Conservation (phyloP, 495 filamentous ascomycete genomes). For the Podospora australis region DNA sequence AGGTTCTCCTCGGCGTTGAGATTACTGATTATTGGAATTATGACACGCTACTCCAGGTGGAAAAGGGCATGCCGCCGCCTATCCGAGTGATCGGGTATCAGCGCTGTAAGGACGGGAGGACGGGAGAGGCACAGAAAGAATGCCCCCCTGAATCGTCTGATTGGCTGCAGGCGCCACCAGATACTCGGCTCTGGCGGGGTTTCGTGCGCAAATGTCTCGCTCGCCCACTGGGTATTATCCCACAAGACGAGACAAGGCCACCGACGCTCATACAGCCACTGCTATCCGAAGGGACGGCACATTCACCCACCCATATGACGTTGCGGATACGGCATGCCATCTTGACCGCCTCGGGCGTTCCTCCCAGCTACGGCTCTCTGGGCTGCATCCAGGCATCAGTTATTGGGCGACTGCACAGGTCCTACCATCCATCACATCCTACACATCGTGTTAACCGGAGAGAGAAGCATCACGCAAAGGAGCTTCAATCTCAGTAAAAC, state of each 20-base stretch:
- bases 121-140: neutral
- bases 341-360: slow-evolving; percentile 2
- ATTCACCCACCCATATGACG: neutral
- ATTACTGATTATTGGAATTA: neutral
- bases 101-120: neutral
- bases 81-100: neutral
- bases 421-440: no score
- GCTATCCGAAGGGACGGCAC: slow-evolving; percentile 1
- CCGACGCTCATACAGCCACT: neutral
- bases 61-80: neutral
- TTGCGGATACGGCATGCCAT: slow-evolving; percentile 5
- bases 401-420: neutral
- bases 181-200: neutral
- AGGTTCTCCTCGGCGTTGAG: neutral
- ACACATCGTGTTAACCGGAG: no score
- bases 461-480: no score
- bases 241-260: neutral
- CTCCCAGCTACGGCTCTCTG: neutral
- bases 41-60: neutral
- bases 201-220: no score
- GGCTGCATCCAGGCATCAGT: slow-evolving; percentile 1
- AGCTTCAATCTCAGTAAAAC: no score
- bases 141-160: neutral
- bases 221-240: neutral
- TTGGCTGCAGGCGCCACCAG: neutral